Base-by-base conservation (phyloP, 768 basidiomycete species). In the Lentinula aciculospora region DNA sequence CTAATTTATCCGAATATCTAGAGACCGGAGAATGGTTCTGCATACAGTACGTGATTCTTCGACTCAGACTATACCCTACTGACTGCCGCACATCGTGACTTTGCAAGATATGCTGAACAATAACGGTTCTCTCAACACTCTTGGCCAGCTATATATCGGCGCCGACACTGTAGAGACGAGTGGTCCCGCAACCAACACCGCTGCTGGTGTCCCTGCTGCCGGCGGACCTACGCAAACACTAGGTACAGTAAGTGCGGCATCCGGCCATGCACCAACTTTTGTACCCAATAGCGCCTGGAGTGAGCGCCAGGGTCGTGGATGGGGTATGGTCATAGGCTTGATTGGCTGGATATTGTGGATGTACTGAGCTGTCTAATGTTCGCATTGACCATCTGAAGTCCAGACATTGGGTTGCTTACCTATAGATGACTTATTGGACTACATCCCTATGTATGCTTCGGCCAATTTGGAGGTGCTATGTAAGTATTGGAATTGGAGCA, bases 91-190 rank as follows among this genome's bases (percentile, higher is more conserved):
- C n/a, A 37, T 59, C 25, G 64, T 34, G 31, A 21, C 37, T 13
- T 40, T 55, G 29, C 34, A 3, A 81, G 80, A 78, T 63, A 69
- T 81, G 57, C 64, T 81, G 34, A 66, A 69, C 36, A 71, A 70
- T 7, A 73, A 78, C 45, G 80, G 80, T 10, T 67, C 74, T 44
- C 71, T 80, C 23, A 81, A 77, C 55, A 65, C 64, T 10, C 69
- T 80, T 3, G 80, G 80, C 10, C 65, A 80, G 60, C 62, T 77
- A 4, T 81, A 81, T 58, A 67, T 75, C 27, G 76, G 74, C 8
- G 76, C 78, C n/a, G 69, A 71, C 55, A 81, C 75, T 1, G 67
- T 78, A 13, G 63, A 57, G 34, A 46, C 50, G 27, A 60, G 56
- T 23, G 61, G 61, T 21, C 59, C 55, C 13, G 58, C 59, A n/a